phyloP scores from a whole-genome alignment of 2,329 filamentous ascomycete species.

The Cryphonectria carpinicola region DNA sequence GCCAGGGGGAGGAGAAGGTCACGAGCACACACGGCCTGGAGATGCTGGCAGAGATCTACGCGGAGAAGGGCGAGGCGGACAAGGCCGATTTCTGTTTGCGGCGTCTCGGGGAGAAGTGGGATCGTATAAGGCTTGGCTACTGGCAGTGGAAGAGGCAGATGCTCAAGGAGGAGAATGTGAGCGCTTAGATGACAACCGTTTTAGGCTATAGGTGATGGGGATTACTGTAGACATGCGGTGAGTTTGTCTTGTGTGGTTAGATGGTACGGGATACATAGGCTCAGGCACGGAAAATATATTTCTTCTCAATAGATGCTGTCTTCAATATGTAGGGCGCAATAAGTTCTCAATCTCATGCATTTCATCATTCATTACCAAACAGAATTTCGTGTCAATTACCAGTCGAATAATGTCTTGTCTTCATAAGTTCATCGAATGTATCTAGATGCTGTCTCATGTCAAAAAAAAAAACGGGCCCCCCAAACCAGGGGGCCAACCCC shows the following conservation, averaged over 20 bases:
- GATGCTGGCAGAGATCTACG: constrained; percentile 70
- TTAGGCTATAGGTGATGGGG: not conserved
- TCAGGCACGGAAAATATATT: not conserved
- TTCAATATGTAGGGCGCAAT: not conserved
- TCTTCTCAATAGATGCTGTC: not conserved
- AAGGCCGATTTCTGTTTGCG: constrained; percentile 72
- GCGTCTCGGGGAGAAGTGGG: constrained; percentile 81
- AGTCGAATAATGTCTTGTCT: not conserved
- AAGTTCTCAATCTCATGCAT: too few relatives aligned
- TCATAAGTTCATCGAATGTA: not conserved
- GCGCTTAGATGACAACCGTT: not conserved
- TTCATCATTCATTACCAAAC: not conserved
- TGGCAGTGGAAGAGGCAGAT: constrained; percentile 77
- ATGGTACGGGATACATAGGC: not conserved
- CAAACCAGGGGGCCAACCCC: too few relatives aligned
- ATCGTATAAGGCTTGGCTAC: constrained; percentile 88
- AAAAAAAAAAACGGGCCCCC: too few relatives aligned
- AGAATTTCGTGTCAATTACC: not conserved
- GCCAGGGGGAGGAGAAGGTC: constrained; percentile 50
- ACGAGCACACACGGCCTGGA: constrained; percentile 71
- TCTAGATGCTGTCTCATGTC: not conserved
- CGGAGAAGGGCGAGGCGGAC: constrained; percentile 57
- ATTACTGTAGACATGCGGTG: not conserved
- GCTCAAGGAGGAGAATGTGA: constrained; percentile 36
- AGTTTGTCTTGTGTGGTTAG: not conserved